These are phyloP conservation scores for Fusarium sp. DNA, from an alignment of 2,329 filamentous ascomycete species.

Conservation along the genomic window DNA sequence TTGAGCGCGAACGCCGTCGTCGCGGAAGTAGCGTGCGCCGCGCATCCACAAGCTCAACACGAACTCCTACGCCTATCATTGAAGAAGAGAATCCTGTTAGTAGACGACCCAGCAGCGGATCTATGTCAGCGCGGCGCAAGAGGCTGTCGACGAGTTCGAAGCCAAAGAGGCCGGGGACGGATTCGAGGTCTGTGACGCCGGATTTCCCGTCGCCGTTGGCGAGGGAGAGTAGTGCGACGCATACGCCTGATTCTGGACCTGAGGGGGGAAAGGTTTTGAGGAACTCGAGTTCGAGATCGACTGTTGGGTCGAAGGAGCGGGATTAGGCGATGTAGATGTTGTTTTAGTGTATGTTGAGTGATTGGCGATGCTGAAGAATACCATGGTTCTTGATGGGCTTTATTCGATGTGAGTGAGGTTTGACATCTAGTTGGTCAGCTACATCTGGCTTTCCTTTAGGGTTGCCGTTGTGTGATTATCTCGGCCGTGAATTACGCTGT, in stretches of 20 bases:
- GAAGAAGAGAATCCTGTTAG: constrained; percentile 56
- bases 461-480: not conserved
- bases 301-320: constrained; percentile 30
- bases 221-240: constrained; percentile 53
- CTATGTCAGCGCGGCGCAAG: constrained; percentile 61
- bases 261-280: constrained; percentile 39
- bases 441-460: not conserved
- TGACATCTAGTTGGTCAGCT: not conserved
- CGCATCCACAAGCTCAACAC: constrained; percentile 61
- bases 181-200: constrained; percentile 64
- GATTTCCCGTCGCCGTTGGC: constrained; percentile 64
- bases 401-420: not conserved
- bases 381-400: not conserved
- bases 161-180: constrained; percentile 55
- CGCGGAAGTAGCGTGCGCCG: constrained; percentile 63
- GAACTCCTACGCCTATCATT: constrained; percentile 59
- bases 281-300: constrained; percentile 34
- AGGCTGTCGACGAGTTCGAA: constrained; percentile 57
- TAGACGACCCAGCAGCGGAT: constrained; percentile 59
- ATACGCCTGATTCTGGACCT: constrained; percentile 31
- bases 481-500: not conserved
- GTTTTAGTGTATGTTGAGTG: not conserved
- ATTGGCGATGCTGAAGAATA: not conserved
- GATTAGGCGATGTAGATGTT: not conserved
- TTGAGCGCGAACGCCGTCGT: constrained; percentile 58